These are phyloP conservation scores for Naganishia kalamii DNA, from an alignment of 768 basidiomycete species.

Conservation along the genomic window DNA sequence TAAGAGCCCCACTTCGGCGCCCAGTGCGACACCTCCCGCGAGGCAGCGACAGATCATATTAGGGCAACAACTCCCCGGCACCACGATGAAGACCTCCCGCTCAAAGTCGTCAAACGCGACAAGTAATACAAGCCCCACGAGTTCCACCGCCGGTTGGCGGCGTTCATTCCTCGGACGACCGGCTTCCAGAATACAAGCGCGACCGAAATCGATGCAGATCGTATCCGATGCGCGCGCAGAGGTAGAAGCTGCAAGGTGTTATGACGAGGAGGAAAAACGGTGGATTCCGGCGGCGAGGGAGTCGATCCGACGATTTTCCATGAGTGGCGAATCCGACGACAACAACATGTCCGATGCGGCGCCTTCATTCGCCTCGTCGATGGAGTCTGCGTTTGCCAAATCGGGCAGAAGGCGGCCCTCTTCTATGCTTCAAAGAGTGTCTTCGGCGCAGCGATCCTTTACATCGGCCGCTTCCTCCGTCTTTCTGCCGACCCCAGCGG, in stretches of 20 bases:
- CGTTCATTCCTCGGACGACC: constrained; percentile 6
- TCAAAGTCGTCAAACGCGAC: not conserved
- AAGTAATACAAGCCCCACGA: not conserved
- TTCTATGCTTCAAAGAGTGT: not conserved
- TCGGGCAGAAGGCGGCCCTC: not conserved
- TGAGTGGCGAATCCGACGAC: constrained; percentile 12
- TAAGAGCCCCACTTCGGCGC: not conserved
- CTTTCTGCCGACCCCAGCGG: not conserved
- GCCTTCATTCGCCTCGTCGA: constrained; percentile 1
- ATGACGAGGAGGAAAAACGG: constrained; percentile 1
- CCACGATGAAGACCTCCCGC: constrained; percentile 5
- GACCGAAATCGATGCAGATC: constrained; percentile 14
- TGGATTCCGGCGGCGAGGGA: not conserved
- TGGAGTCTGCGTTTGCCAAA: constrained; percentile 5
- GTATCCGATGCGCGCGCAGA: not conserved
- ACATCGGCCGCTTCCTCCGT: not conserved
- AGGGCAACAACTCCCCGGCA: not conserved
- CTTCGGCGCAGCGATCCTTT: constrained; percentile 6
- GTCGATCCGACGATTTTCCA: constrained; percentile 7
- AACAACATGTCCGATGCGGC: constrained; percentile 9
- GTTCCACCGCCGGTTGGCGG: not conserved
- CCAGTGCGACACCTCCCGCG: not conserved
- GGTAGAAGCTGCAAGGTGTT: not conserved
- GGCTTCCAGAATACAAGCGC: not conserved
- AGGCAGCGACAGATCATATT: not conserved